Evolutionary conservation across 2,329 filamentous ascomycete genomes (phyloP).

Genomic region (Aspergillus sergii): DNA sequence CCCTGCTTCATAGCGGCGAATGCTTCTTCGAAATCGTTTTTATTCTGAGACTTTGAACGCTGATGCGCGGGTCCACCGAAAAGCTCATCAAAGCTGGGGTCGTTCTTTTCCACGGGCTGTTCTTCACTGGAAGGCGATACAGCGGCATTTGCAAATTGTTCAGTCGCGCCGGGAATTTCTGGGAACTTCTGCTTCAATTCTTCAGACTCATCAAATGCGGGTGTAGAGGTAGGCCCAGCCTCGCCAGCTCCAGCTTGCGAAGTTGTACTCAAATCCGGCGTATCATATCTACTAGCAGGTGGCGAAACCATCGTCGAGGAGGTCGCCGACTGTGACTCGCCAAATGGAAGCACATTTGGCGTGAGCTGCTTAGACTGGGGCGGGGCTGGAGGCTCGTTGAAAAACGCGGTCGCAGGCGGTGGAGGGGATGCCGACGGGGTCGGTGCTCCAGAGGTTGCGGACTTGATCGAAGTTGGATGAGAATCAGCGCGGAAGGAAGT

Average conservation of each 20-base stretch:
- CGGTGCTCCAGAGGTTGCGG: slow-evolving; percentile 53
- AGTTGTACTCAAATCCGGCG: slow-evolving; percentile 48
- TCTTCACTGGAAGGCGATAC: slow-evolving; percentile 45
- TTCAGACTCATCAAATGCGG: slow-evolving; percentile 39
- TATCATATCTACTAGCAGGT: slow-evolving; percentile 64
- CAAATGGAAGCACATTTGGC: slow-evolving; percentile 74
- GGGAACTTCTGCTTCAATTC: slow-evolving; percentile 25
- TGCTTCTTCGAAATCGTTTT: slow-evolving; percentile 51
- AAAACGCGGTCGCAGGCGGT: slow-evolving; percentile 35
- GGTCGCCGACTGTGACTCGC: slow-evolving; percentile 67
- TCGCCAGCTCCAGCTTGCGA: slow-evolving; percentile 41
- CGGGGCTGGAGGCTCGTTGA: slow-evolving; percentile 57
- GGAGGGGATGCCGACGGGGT: slow-evolving; percentile 68
- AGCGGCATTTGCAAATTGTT: slow-evolving; percentile 40
- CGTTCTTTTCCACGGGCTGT: slow-evolving; percentile 31
- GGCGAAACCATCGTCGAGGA: slow-evolving; percentile 79
- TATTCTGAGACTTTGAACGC: slow-evolving; percentile 49
- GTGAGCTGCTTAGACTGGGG: slow-evolving; percentile 76
- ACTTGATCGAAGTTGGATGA: slow-evolving; percentile 45
- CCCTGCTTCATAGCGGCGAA: slow-evolving; percentile 52
- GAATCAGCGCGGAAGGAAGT: slow-evolving; percentile 65
- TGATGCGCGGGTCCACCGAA: slow-evolving; percentile 48
- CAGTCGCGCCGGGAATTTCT: slow-evolving; percentile 21
- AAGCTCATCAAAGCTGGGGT: slow-evolving; percentile 49
- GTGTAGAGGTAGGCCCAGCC: slow-evolving; percentile 19